Conservation (phyloP, 371 early-diverging fungal species). For the Mucor plumbeus region DNA sequence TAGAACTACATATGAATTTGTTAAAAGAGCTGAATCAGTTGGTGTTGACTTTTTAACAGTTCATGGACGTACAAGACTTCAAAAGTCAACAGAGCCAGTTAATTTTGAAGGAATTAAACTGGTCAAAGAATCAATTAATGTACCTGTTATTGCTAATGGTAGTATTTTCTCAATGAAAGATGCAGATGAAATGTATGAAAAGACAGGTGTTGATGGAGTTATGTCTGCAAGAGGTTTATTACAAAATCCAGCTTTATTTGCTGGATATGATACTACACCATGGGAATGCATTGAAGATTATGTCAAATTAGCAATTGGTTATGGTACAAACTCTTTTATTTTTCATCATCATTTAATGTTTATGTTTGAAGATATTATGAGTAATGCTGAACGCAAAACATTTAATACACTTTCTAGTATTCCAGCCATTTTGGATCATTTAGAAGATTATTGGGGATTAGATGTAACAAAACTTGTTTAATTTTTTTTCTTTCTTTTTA, state of each 20-base stretch:
- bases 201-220: slow-evolving; percentile 83
- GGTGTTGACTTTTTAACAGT: slow-evolving; percentile 84
- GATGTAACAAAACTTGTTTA: slow-evolving; percentile 39
- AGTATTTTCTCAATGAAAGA: slow-evolving; percentile 73
- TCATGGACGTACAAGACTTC: slow-evolving; percentile 81
- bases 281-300: slow-evolving; percentile 81
- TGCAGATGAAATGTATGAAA: slow-evolving; percentile 67
- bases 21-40: slow-evolving; percentile 74
- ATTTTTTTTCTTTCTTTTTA: background rate
- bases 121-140: slow-evolving; percentile 71
- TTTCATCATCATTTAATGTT: slow-evolving; percentile 95
- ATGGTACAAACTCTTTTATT: slow-evolving; percentile 85
- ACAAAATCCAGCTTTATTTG: slow-evolving; percentile 88
- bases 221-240: slow-evolving; percentile 91
- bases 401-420: slow-evolving; percentile 85
- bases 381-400: slow-evolving; percentile 80
- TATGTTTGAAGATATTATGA: slow-evolving; percentile 92
- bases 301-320: slow-evolving; percentile 74
- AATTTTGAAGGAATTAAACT: slow-evolving; percentile 75
- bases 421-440: slow-evolving; percentile 84
- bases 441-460: slow-evolving; percentile 78
- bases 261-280: slow-evolving; percentile 72
- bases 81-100: slow-evolving; percentile 78
- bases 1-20: slow-evolving; percentile 80
- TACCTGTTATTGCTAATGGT: slow-evolving; percentile 87